Conservation (phyloP, 2,329 filamentous ascomycete species). For the Thielaviopsis populi region DNA sequence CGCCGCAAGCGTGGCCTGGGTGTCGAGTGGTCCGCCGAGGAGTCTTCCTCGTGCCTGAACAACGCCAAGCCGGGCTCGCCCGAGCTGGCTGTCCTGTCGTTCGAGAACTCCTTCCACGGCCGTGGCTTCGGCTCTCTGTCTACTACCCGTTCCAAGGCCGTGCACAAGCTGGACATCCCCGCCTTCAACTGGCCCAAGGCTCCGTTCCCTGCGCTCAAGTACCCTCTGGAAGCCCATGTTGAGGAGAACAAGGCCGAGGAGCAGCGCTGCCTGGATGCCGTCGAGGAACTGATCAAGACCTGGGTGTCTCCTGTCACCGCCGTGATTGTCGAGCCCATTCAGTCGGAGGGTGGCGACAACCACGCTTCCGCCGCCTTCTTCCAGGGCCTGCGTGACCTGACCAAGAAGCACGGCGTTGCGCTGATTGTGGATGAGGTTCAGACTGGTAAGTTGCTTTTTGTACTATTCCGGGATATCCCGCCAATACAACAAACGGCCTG, state of each 20-base stretch:
- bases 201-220: constrained; percentile 71
- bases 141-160: constrained; percentile 67
- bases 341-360: constrained; percentile 91
- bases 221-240: constrained; percentile 66
- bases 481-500: background rate
- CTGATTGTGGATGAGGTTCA: constrained; percentile 92
- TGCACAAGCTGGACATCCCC: constrained; percentile 80
- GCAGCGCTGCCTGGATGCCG: constrained; percentile 64
- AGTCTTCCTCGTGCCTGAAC: constrained; percentile 60
- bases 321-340: constrained; percentile 76
- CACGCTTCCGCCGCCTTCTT: constrained; percentile 82
- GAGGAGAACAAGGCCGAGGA: constrained; percentile 74
- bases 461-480: too few species aligned
- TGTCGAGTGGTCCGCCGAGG: constrained; percentile 65
- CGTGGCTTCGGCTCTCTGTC: constrained; percentile 65
- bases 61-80: constrained; percentile 67
- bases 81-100: constrained; percentile 68
- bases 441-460: constrained; percentile 37
- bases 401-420: constrained; percentile 60
- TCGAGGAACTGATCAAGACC: constrained; percentile 64
- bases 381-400: constrained; percentile 65
- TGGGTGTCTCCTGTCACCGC: constrained; percentile 70
- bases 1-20: constrained; percentile 70
- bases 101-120: constrained; percentile 80
- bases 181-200: constrained; percentile 84